Base-by-base conservation (phyloP, 352 stramenopile genomes). In the Peronosclerospora sorghi region DNA sequence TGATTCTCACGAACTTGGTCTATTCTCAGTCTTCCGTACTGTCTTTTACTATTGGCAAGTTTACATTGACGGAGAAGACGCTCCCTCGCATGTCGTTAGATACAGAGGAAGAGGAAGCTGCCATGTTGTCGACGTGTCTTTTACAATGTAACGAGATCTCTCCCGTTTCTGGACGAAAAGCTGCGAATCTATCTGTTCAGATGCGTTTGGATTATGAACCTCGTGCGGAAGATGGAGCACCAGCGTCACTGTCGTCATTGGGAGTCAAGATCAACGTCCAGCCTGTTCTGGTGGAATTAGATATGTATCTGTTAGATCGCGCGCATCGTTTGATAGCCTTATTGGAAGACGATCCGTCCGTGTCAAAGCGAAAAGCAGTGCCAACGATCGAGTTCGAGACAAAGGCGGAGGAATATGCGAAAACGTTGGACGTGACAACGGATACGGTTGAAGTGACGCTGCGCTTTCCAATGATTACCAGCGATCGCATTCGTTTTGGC, bases 301-400 rank as follows among this genome's bases (percentile, higher is more conserved):
- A 94, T 65, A 87, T 91, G 79, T 82, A 88, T 53, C 51, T 94
- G 27, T 56, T 94, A 15, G 73, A 92, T 53, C 71, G 81, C 39
- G 65, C 76, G 0, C 68, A 88, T 47, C 68, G 73, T 12, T 54
- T 86, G 28, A 68, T 90, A 63, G 73, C 75, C 17, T 35, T 90
- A 17, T 46, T 89, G 45, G 76, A 91, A 57, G 69, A 85, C 30
- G 58, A 61, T 44, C 29, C 45, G 18, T 50, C 53, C 5, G 6
- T 18, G 14, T 15, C 38, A 17, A 60, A 54, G 38, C 44, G 45
- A 45, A 57, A 59, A 37, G 6, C 26, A 30, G 27, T 21, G 4
- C 47, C 52, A 10, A 43, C 32, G 21, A 28, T 28, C 24, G 12
- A 20, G 15, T 4, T 17, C 3, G 26, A 18, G 15, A 41, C 40